Evolutionary conservation across 2,329 filamentous ascomycete genomes (phyloP).

Genomic region (Phaeosphaeria sp.): DNA sequence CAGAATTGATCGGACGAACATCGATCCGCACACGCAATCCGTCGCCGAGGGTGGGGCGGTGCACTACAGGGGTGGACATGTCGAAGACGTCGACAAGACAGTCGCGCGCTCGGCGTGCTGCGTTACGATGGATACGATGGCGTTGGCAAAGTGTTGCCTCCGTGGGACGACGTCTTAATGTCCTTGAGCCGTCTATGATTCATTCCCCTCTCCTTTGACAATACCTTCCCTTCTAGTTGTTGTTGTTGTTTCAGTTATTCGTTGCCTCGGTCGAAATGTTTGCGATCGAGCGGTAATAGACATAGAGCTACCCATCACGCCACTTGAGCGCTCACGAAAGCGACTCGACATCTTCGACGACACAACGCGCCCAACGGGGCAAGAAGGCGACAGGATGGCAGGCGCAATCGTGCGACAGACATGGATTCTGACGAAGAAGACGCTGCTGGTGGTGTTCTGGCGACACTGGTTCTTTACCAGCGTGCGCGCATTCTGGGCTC

Average conservation of each 20-base stretch:
- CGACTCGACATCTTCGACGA: background rate
- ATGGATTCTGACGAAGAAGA: constrained; percentile 65
- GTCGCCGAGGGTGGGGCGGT: constrained; percentile 14
- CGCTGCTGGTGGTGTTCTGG: constrained; percentile 60
- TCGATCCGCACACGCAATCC: constrained; percentile 13
- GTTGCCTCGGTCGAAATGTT: constrained; percentile 7
- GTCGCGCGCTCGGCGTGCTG: constrained; percentile 13
- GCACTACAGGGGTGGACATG: constrained; percentile 12
- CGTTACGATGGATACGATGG: constrained; percentile 16
- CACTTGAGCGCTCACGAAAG: constrained; percentile 7
- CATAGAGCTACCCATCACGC: constrained; percentile 1
- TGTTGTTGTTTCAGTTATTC: background rate
- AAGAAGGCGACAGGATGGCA: constrained; percentile 24
- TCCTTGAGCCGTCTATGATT: background rate
- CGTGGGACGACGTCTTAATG: background rate
- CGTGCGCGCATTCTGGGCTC: constrained; percentile 63
- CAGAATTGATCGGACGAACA: constrained; percentile 13
- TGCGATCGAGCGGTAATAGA: constrained; percentile 2
- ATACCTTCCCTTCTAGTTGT: too few species aligned
- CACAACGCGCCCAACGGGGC: constrained; percentile 21
- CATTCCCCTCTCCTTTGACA: background rate
- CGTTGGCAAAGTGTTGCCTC: constrained; percentile 9
- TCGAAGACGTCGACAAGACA: constrained; percentile 24
- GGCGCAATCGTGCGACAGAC: constrained; percentile 57
- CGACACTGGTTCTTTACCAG: constrained; percentile 62